Evolutionary conservation across 1,139 yeast species (phyloP), one percentile per base, ranked within the genome.

Genomic region (Hemisphaericaspora lyxosophila): DNA sequence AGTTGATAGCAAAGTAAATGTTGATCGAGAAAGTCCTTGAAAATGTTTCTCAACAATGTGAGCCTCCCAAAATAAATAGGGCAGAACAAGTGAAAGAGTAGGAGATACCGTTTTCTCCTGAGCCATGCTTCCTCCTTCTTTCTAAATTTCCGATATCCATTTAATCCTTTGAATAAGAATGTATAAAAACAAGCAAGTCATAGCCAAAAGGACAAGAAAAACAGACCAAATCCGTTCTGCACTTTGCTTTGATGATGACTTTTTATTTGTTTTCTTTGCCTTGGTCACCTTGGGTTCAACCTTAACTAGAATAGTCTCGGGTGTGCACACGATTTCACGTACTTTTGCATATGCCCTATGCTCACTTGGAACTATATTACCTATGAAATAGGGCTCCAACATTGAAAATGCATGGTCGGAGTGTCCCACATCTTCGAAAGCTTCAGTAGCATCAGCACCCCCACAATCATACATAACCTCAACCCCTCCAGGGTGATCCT

Each of bases 371-470:
- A 40, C 40, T 5, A 70, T 42, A 17, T 60, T 64, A 1, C 76
- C 77, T 2, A 67, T 38, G 36, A 49, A 60, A 47, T 60, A 67
- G 2, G 75, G 74, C 6, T 45, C 54, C 5, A 72, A 49, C 74
- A 71, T 67, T 29, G 55, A 53, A 14, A 63, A 50, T 2, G 78
- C 76, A 43, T 62, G 68, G 35, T 67, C 67, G 3, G 74, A 67
- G 51, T 72, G 78, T n/a, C 67, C 74, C 15, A 72, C 78, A 46
- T 72, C 78, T 43, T 69, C 75, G 51, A 78, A 79, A 5, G 78
- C 76, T 42, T 66, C 75, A 0, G 88, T 80, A 5, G 85, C 87
- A 58, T 83, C 89, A n/a, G 73, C 75, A 0, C 90, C 90, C 6
- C 80, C 87, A 55, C 83, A 81, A 44, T 82, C 86, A 44, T 78